Conservation (phyloP, 495 filamentous ascomycete species). For the Xylaria cubensis region DNA sequence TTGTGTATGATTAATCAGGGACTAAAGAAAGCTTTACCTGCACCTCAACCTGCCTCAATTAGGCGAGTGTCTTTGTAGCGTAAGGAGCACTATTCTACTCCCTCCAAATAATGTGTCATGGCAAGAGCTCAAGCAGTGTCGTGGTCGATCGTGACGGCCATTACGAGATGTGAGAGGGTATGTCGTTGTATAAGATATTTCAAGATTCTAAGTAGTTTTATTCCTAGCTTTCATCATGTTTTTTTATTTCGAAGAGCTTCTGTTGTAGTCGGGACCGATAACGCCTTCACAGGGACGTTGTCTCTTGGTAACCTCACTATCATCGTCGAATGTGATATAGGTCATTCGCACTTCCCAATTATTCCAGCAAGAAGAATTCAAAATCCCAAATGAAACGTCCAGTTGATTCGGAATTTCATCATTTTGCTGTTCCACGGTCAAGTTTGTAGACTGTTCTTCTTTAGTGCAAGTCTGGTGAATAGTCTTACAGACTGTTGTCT, state of each 20-base stretch:
- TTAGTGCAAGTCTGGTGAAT: neutral
- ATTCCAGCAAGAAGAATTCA: neutral
- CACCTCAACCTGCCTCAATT: neutral
- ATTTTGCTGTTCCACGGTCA: neutral
- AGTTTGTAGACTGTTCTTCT: neutral
- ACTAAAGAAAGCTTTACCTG: neutral
- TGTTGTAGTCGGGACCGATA: neutral
- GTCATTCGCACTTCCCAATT: neutral
- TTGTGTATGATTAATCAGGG: neutral
- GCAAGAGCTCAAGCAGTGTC: neutral
- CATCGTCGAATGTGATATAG: neutral
- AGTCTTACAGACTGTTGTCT: neutral
- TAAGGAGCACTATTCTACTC: neutral
- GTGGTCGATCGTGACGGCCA: neutral
- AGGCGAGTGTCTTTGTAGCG: neutral
- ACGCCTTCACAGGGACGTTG: too few species aligned
- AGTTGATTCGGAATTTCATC: neutral
- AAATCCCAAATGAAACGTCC: neutral
- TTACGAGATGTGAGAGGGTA: neutral
- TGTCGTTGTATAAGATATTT: neutral
- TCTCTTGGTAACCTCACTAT: neutral
- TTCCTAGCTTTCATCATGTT: neutral
- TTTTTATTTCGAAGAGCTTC: neutral
- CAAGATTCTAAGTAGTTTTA: neutral
- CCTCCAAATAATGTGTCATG: neutral